Base-by-base conservation (phyloP, 805 yeast genomes). In the Kuraishia floccosa region DNA sequence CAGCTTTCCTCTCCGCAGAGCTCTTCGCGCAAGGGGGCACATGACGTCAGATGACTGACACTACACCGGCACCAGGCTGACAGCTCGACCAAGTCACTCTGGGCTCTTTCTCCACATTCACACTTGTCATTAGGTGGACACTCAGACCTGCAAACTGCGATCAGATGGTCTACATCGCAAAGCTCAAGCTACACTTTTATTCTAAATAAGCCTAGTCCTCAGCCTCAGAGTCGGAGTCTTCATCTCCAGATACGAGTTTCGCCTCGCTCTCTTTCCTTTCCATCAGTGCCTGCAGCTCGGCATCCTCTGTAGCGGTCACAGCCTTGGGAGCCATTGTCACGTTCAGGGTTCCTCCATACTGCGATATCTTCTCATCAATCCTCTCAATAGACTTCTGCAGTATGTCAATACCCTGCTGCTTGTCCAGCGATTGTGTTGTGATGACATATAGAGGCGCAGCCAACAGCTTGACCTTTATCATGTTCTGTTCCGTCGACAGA, bases 301-400 rank as follows among this genome's bases (percentile, higher is more conserved):
- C 97, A 57, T 91, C 98, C 56, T 91, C 98, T 37, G 91, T 83
- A 38, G 95, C 97, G 35, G 96, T 86, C 43, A 91, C 97, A 26
- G 97, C 96, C 74, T 87, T 89, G 52, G 98, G 97, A 47, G 94
- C 89, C 96, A 89, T 89, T 33, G 93, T 86, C 41, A 89, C 80
- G 43, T 82, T 84, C 56, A 94, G 80, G 35, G 74, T 71, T 51
- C 98, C 98, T 32, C 85, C 94, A 33, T 72, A 68, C 14, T 68
- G 63, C 37, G 68, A 69, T 47, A 91, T 86, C 30, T 76, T 65
- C 45, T 70, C 72, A 37, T 72, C 68, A 40, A 91, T 81, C 44
- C 68, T 75, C 41, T 70, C 80, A 41, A 91, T 84, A 30, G 97
- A 94, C 43, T 69, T 57, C 50, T 76, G 78, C 50, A 91, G 68